Percentiles rank a stretch among this genome's conserved stretches.
phyloP scores from a whole-genome alignment of 1,284 basidiomycete genomes.

The Earliella scabrosa region DNA sequence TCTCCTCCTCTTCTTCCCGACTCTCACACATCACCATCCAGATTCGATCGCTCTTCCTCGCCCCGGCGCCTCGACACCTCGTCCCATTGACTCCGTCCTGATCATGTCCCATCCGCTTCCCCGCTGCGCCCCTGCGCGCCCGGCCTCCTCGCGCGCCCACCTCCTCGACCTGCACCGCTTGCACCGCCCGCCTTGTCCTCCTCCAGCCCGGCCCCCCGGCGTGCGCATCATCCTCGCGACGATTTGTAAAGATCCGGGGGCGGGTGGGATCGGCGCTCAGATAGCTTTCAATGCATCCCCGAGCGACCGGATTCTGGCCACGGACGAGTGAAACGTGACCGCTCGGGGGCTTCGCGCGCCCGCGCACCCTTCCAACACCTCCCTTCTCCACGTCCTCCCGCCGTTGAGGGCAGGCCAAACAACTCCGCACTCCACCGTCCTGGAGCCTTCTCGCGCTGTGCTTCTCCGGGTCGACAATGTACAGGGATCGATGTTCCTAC shows the following conservation, averaged over 20 bases:
- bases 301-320: constrained; percentile 11
- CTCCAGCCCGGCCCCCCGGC: background rate
- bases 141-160: background rate
- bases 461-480: background rate
- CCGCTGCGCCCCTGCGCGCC: background rate
- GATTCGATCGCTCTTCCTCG: constrained; percentile 17
- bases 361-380: background rate
- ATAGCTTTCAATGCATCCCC: constrained; percentile 8
- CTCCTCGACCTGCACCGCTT: constrained; percentile 18
- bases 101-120: background rate
- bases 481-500: no score
- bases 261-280: constrained; percentile 15
- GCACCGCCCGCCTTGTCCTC: constrained; percentile 20
- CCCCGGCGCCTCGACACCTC: constrained; percentile 2
- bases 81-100: background rate
- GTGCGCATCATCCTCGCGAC: constrained; percentile 17
- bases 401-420: constrained; percentile 20
- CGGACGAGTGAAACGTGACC: constrained; percentile 15
- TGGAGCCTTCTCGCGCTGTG: background rate
- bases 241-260: constrained; percentile 25
- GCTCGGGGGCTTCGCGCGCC: background rate
- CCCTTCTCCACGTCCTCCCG: background rate
- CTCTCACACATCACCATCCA: constrained; percentile 19
- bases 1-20: no score
- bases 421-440: constrained; percentile 12